Evolutionary conservation across 306 rosid genomes (phyloP), one percentile per base, ranked within the genome.

Genomic region (Mucuna pruriens): DNA sequence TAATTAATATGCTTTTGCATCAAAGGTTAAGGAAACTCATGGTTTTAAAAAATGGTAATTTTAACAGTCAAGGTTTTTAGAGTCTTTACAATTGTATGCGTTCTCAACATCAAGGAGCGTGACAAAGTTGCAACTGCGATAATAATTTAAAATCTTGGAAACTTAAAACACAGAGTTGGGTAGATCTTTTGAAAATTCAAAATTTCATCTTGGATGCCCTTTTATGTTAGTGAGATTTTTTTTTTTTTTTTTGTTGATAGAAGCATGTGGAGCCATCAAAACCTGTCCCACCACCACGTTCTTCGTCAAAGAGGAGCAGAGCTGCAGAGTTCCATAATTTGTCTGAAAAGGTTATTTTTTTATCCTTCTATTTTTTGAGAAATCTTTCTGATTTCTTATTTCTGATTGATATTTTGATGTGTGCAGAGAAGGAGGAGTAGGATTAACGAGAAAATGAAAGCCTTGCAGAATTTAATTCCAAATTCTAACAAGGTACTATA

Each of bases 371-470:
- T 46, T 74, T 62, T 45, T 0, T 25, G 71, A 33, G 6, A 58
- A 73, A 31, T 36, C 15, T 31, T 73, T 51, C 63, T 16, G 69
- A 44, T 85, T 83, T 83, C 33, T 31, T 72, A 39, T 45, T 64
- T 79, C 22, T 78, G n/a, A 8, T 57, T 79, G 65, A 62, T 67
- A 62, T 61, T 79, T 78, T 78, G 68, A 71, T 83, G 67, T 86
- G 89, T 45, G 60, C 92, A 95, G 99, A 93, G 97, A 62, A 91
- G 99, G 80, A 91, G 99, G 82, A 93, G 92, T 85, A 90, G 87
- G 88, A 95, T 95, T 60, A 95, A 95, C 51, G 99, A 95, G 90
- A 95, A 93, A 86, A 88, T 95, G 92, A 95, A 93, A 86, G 98
- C 98, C 10, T 86, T 95, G 58, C 99, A 93, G 89, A 90, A 89